Evolutionary conservation across 331 rosid genomes (phyloP).

Genomic region (Malus hybrid): DNA sequence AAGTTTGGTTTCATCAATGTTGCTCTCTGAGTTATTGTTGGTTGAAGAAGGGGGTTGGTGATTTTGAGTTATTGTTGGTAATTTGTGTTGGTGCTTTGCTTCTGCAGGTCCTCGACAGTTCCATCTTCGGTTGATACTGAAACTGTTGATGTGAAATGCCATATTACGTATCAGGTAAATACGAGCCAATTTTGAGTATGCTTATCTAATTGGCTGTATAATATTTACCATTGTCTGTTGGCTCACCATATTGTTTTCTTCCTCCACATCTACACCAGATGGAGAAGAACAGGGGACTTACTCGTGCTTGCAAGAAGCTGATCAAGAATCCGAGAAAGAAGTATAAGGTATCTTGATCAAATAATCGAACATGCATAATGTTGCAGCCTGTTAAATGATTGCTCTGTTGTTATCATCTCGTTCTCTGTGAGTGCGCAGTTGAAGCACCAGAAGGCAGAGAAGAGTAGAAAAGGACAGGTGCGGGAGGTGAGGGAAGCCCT

Average conservation of each 20-base stretch:
- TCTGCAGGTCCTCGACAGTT: conserved; percentile 33
- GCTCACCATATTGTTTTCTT: not conserved
- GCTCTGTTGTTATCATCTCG: not conserved
- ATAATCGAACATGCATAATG: not conserved
- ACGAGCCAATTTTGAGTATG: not conserved
- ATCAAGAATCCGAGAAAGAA: conserved; percentile 88
- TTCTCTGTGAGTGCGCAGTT: conserved; percentile 25
- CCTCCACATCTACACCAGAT: conserved; percentile 35
- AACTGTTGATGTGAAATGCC: conserved; percentile 61
- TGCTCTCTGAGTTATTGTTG: not conserved
- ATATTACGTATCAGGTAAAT: conserved; percentile 49
- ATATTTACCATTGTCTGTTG: not conserved
- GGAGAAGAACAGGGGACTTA: conserved; percentile 78
- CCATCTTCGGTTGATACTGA: conserved; percentile 51
- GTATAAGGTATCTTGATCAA: conserved; percentile 58
- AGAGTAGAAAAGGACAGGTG: conserved; percentile 53
- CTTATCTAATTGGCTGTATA: not conserved
- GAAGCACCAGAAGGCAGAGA: conserved; percentile 58
- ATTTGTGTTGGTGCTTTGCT: not conserved
- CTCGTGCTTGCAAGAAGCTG: conserved; percentile 55
- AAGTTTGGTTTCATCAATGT: not conserved
- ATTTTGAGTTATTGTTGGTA: not conserved
- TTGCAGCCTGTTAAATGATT: not conserved
- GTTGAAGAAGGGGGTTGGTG: not conserved
- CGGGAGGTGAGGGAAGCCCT: conserved; percentile 36